Conservation (phyloP, 352 stramenopile species). For the Phytophthora foliorum region DNA sequence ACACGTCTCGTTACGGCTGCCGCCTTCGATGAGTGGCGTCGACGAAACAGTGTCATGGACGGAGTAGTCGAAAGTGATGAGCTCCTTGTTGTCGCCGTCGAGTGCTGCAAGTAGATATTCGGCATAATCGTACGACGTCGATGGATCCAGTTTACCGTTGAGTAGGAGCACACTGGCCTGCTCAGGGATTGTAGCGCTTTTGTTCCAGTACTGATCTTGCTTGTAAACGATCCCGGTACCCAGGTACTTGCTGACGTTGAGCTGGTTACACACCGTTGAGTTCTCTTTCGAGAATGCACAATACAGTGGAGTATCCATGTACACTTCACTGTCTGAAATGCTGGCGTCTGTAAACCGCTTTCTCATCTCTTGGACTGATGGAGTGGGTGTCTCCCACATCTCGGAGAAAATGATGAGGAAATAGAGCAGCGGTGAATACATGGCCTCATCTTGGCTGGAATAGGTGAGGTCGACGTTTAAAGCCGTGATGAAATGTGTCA, state of each 20-base stretch:
- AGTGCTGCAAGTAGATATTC: constrained; percentile 39
- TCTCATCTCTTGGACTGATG: constrained; percentile 15
- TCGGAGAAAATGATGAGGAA: constrained; percentile 58
- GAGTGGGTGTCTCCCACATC: constrained; percentile 51
- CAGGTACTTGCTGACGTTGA: constrained; percentile 20
- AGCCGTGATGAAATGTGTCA: constrained; percentile 26
- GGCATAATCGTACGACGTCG: constrained; percentile 59
- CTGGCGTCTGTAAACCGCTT: constrained; percentile 29
- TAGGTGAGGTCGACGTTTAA: constrained; percentile 6
- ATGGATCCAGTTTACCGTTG: constrained; percentile 51
- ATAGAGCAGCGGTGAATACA: constrained; percentile 50
- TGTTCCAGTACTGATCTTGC: constrained; percentile 63
- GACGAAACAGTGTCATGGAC: constrained; percentile 45
- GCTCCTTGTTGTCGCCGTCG: constrained; percentile 41
- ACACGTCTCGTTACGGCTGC: constrained; percentile 36
- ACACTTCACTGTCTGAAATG: constrained; percentile 31
- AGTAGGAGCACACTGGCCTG: constrained; percentile 52
- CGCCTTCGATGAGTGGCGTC: constrained; percentile 35
- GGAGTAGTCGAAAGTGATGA: constrained; percentile 55
- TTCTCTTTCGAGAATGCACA: constrained; percentile 63
- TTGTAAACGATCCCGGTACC: constrained; percentile 42
- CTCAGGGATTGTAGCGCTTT: constrained; percentile 41
- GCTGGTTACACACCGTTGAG: constrained; percentile 31
- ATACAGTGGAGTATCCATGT: constrained; percentile 43
- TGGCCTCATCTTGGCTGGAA: constrained; percentile 28